A percentile compares a stretch with the other conserved stretches of the same genome.
Evolutionary conservation across 2,329 filamentous ascomycete genomes (phyloP).

Genomic region (Juglanconis juglandina): DNA sequence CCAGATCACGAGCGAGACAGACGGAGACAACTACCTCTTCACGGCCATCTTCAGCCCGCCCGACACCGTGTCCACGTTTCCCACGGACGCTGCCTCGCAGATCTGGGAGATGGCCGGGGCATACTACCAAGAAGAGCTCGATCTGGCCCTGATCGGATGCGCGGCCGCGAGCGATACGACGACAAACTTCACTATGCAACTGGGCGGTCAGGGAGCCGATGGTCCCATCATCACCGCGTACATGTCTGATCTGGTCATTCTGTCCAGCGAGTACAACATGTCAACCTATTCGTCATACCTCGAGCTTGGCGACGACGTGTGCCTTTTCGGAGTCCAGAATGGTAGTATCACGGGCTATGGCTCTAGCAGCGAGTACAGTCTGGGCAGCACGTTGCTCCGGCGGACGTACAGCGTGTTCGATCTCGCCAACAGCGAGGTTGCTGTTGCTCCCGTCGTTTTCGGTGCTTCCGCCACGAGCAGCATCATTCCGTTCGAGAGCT

Average conservation of each 20-base stretch:
- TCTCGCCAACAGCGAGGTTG: slow-evolving; percentile 29
- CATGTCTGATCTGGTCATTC: slow-evolving; percentile 28
- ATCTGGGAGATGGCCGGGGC: slow-evolving; percentile 29
- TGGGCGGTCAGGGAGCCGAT: slow-evolving; percentile 20
- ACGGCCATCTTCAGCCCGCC: slow-evolving; percentile 20
- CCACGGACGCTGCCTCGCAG: slow-evolving; percentile 22
- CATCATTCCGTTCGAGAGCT: slow-evolving; percentile 26
- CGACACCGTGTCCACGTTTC: slow-evolving; percentile 26
- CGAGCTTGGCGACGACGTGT: slow-evolving; percentile 11
- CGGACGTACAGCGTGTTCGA: slow-evolving; percentile 33
- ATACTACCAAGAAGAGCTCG: slow-evolving; percentile 16
- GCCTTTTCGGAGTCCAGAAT: slow-evolving; percentile 31
- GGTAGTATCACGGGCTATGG: slow-evolving; percentile 1
- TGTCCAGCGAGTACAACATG: slow-evolving; percentile 8
- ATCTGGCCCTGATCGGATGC: slow-evolving; percentile 25
- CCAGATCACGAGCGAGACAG: background rate
- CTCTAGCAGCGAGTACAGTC: slow-evolving; percentile 11
- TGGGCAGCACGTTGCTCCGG: slow-evolving; percentile 27
- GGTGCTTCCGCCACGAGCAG: slow-evolving; percentile 17
- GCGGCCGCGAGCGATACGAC: slow-evolving; percentile 19
- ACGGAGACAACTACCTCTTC: slow-evolving; percentile 6
- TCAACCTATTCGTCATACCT: background rate
- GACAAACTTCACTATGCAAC: slow-evolving; percentile 24
- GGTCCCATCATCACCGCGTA: slow-evolving; percentile 27
- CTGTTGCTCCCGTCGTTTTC: slow-evolving; percentile 28